phyloP scores from a whole-genome alignment of 2,329 filamentous ascomycete species.

The Talaromyces piceae region DNA sequence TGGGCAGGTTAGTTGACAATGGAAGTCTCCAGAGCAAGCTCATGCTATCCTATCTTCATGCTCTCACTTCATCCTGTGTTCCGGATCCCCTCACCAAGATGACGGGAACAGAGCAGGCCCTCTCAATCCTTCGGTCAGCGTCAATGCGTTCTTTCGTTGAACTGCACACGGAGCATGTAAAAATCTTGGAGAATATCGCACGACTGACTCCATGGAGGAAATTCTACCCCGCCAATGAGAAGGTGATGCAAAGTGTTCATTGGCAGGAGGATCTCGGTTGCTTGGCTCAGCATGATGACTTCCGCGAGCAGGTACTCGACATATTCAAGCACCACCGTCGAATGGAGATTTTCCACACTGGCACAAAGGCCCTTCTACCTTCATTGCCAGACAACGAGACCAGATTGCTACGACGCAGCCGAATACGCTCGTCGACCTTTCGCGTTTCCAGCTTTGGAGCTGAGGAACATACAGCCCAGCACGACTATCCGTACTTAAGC shows the following conservation, averaged over 20 bases:
- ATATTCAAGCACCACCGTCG: conserved; percentile 30
- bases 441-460: no score
- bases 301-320: conserved; percentile 26
- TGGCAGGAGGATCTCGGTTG: conserved; percentile 38
- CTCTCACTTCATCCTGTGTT: conserved; percentile 28
- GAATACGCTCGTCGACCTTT: conserved; percentile 27
- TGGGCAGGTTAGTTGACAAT: conserved; percentile 48
- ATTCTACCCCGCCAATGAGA: conserved; percentile 34
- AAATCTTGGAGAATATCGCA: conserved; percentile 33
- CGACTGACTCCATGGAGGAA: conserved; percentile 35
- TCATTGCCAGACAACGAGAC: conserved; percentile 2
- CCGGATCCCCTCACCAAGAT: conserved; percentile 27
- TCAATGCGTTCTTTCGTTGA: conserved; percentile 42
- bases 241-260: conserved; percentile 41
- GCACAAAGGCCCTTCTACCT: conserved; percentile 6
- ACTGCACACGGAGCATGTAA: conserved; percentile 30
- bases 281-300: conserved; percentile 42
- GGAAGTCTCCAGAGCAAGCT: conserved; percentile 48
- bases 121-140: conserved; percentile 33
- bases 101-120: conserved; percentile 25
- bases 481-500: no score
- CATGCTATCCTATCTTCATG: conserved; percentile 39
- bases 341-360: conserved; percentile 24
- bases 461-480: no score
- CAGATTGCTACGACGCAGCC: conserved; percentile 19